phyloP scores from a whole-genome alignment of 768 basidiomycete genomes.

The Zangia roseola region DNA sequence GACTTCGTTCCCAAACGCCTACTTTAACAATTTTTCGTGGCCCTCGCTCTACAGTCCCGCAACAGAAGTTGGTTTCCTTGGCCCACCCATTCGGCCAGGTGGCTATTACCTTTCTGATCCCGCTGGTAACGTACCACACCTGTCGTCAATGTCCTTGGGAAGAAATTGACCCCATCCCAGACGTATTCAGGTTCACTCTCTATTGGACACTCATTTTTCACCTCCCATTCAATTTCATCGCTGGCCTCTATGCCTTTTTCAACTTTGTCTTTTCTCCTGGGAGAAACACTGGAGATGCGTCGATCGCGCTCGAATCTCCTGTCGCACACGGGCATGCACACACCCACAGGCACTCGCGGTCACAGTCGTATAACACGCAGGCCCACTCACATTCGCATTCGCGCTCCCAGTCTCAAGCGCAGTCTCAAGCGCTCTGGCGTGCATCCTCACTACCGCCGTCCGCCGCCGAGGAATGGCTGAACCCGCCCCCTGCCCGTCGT shows the following conservation, averaged over 20 bases:
- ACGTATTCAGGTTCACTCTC: conserved; percentile 45
- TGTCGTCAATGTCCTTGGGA: not conserved
- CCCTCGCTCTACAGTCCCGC: conserved; percentile 39
- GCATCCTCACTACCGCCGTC: not conserved
- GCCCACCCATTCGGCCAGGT: conserved; percentile 30
- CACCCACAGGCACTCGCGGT: not conserved
- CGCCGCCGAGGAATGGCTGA: conserved; percentile 7
- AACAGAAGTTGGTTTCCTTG: conserved; percentile 31
- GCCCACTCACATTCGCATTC: conserved; percentile 3
- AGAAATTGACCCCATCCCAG: conserved; percentile 19
- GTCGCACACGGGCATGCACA: not conserved
- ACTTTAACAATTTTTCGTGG: conserved; percentile 29
- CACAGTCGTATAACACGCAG: not conserved
- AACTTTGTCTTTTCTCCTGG: conserved; percentile 41
- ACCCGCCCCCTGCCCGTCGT: conserved; percentile 29
- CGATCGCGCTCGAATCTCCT: conserved; percentile 3
- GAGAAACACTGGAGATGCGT: conserved; percentile 5
- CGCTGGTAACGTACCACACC: conserved; percentile 23
- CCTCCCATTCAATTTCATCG: conserved; percentile 39
- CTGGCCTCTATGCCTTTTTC: conserved; percentile 41
- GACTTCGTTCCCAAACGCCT: not conserved
- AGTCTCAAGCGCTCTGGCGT: not conserved
- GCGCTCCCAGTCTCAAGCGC: not conserved
- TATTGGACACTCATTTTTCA: conserved; percentile 50
- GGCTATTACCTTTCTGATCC: conserved; percentile 37